phyloP scores from a whole-genome alignment of 257 asterid species.

The Nicotiana paniculata region DNA sequence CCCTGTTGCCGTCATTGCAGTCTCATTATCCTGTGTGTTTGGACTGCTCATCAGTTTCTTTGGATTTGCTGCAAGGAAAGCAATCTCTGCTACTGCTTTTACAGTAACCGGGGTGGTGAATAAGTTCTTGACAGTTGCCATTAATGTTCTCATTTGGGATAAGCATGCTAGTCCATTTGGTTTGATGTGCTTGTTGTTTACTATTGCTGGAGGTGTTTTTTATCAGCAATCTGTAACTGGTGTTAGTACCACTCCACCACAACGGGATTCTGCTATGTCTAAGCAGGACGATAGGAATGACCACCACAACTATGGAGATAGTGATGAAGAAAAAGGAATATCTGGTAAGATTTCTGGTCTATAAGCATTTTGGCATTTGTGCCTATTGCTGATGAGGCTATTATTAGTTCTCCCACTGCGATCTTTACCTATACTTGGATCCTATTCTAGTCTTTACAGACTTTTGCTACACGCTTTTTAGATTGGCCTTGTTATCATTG shows the following conservation, averaged over 20 bases:
- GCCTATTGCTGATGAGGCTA: slow-evolving; percentile 11
- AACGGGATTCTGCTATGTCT: slow-evolving; percentile 25
- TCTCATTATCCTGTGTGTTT: slow-evolving; percentile 78
- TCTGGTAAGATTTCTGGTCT: slow-evolving; percentile 57
- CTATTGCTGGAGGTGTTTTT: slow-evolving; percentile 80
- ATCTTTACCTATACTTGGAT: background rate
- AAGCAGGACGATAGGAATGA: slow-evolving; percentile 34
- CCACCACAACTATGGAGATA: slow-evolving; percentile 19
- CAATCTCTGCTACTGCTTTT: slow-evolving; percentile 92
- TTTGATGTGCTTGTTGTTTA: slow-evolving; percentile 68
- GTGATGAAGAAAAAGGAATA: slow-evolving; percentile 48
- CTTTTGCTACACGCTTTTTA: background rate
- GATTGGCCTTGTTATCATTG: background rate
- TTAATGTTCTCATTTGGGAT: slow-evolving; percentile 95
- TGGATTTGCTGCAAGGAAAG: slow-evolving; percentile 94
- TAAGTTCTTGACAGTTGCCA: slow-evolving; percentile 87
- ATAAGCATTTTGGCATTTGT: slow-evolving; percentile 24
- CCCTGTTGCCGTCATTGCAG: slow-evolving; percentile 62
- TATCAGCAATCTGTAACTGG: slow-evolving; percentile 95
- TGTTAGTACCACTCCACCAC: slow-evolving; percentile 36
- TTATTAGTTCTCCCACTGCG: background rate
- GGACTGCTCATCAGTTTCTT: slow-evolving; percentile 97
- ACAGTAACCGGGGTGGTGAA: slow-evolving; percentile 96
- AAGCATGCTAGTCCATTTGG: slow-evolving; percentile 95
- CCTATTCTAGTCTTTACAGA: background rate